A percentile compares a stretch with the other conserved stretches of the same genome.
Conservation (phyloP, 148 eudicot genomes). For the Rhododendron griersonianum region DNA sequence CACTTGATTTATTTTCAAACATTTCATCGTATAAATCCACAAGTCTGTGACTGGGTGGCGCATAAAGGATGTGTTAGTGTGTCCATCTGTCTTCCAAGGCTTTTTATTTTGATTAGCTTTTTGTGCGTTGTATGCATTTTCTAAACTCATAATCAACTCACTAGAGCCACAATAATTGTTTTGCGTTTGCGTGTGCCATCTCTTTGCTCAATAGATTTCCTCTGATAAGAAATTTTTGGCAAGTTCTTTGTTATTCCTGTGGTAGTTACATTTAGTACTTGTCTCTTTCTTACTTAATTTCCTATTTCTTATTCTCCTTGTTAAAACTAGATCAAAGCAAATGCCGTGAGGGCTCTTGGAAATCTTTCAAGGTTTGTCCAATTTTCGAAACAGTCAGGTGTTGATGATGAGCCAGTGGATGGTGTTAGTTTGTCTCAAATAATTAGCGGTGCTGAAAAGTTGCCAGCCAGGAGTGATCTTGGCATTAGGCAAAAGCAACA, state of each 20-base stretch:
- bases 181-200: background rate
- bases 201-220: background rate
- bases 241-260: background rate
- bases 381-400: slow-evolving; percentile 28
- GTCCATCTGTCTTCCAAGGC: background rate
- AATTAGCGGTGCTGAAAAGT: slow-evolving; percentile 11
- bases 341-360: slow-evolving; percentile 96
- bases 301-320: slow-evolving; percentile 2
- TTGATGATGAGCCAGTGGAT: slow-evolving; percentile 18
- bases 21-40: background rate
- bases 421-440: slow-evolving; percentile 13
- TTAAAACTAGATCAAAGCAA: slow-evolving; percentile 64
- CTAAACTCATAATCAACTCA: background rate
- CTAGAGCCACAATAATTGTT: background rate
- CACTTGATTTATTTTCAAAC: background rate
- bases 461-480: slow-evolving; percentile 15
- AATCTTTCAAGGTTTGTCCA: slow-evolving; percentile 72
- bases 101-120: background rate
- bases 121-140: background rate
- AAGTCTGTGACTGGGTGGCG: background rate
- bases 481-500: slow-evolving; percentile 5
- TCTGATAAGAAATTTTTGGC: slow-evolving; percentile 3
- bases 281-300: background rate
- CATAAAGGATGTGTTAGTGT: background rate
- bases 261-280: background rate